phyloP scores from a whole-genome alignment of 1,284 basidiomycete genomes.

The Cutaneotrichosporon spelunceum region DNA sequence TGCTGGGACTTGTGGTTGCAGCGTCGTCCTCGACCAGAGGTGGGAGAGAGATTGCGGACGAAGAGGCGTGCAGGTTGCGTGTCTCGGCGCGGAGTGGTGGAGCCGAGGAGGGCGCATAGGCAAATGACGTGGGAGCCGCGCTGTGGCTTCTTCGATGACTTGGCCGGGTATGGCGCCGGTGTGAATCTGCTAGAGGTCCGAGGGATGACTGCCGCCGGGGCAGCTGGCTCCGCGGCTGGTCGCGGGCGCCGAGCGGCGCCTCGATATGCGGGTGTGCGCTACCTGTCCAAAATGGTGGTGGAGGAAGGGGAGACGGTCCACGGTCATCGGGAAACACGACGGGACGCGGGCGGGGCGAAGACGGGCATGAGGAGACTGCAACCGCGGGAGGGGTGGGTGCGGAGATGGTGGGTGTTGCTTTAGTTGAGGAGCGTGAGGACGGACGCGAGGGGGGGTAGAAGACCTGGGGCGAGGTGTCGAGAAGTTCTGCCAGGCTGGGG shows the following conservation, averaged over 20 bases:
- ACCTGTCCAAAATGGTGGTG: constrained; percentile 11
- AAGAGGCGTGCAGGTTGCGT: background rate
- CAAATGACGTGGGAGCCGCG: constrained; percentile 4
- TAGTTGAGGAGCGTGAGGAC: constrained; percentile 5
- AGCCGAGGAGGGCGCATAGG: background rate
- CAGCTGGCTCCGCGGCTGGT: constrained; percentile 4
- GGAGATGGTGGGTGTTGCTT: background rate
- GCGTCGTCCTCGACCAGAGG: constrained; percentile 14
- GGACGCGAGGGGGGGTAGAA: constrained; percentile 21
- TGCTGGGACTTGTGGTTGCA: background rate
- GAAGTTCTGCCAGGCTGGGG: constrained; percentile 7
- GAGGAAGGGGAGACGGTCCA: constrained; percentile 4
- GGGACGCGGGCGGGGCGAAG: constrained; percentile 10
- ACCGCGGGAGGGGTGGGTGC: too few species aligned
- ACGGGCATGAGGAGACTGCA: constrained; percentile 16
- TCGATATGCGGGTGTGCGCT: constrained; percentile 15
- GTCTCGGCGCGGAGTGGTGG: constrained; percentile 1
- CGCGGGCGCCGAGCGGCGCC: constrained; percentile 10
- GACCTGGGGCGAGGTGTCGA: constrained; percentile 20
- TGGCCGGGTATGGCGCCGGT: constrained; percentile 1
- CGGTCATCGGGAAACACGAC: background rate
- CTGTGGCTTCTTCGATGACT: constrained; percentile 7
- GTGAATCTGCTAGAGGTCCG: background rate
- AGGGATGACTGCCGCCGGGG: constrained; percentile 8
- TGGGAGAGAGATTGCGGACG: constrained; percentile 9